Evolutionary conservation across 2,329 filamentous ascomycete species (phyloP).

Genomic region (Ramularia endophylla): DNA sequence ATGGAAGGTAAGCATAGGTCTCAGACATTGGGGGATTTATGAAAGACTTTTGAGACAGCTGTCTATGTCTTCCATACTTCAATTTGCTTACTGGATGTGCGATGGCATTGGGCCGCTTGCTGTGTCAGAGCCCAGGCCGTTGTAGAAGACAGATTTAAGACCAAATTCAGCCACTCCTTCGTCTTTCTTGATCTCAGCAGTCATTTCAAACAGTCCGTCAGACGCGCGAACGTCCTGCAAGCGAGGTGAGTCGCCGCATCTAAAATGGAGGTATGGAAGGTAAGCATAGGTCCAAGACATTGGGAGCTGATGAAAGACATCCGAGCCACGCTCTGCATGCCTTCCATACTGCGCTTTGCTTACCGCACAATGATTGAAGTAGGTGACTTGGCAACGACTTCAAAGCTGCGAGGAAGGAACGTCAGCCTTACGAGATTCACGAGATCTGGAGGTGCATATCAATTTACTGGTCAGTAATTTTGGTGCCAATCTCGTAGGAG

Average conservation of each 20-base stretch:
- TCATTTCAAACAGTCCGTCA: slow-evolving; percentile 63
- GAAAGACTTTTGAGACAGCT: no score
- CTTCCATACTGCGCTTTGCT: no score
- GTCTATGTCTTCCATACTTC: no score
- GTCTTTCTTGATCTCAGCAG: slow-evolving; percentile 54
- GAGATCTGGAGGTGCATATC: no score
- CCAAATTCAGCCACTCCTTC: slow-evolving; percentile 57
- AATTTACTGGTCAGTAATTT: slow-evolving; percentile 55
- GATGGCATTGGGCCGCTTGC: slow-evolving; percentile 16
- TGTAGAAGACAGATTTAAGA: slow-evolving; percentile 60
- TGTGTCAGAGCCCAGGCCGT: slow-evolving; percentile 39
- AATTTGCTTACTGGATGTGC: slow-evolving; percentile 41
- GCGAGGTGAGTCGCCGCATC: slow-evolving; percentile 59
- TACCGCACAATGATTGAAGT: slow-evolving; percentile 57
- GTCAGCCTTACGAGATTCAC: no score
- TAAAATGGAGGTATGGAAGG: no score
- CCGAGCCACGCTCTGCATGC: no score
- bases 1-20: no score
- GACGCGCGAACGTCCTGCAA: slow-evolving; percentile 50
- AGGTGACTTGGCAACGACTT: slow-evolving; percentile 60
- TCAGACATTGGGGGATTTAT: no score
- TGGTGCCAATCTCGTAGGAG: slow-evolving; percentile 57
- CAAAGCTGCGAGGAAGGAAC: slow-evolving; percentile 44
- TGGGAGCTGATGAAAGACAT: no score
- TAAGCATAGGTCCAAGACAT: no score